These are phyloP conservation scores for Pleurotus djamor DNA, from an alignment of 768 basidiomycete genomes.

Conservation along the genomic window DNA sequence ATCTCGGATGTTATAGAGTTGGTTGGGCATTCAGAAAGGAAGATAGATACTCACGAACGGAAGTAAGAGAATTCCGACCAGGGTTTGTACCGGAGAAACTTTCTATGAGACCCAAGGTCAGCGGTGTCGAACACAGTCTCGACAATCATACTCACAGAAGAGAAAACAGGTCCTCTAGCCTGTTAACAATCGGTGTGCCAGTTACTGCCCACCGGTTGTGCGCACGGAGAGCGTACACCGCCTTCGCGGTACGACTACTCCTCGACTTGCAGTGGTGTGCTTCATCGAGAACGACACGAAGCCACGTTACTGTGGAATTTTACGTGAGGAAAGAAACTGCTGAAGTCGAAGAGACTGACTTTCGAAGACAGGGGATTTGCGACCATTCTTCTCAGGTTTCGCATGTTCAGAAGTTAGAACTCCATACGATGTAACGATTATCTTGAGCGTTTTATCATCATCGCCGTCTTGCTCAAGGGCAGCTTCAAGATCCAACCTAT, in stretches of 20 bases:
- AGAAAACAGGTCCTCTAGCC: constrained; percentile 88
- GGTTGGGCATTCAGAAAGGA: neutral
- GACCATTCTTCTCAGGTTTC: constrained; percentile 52
- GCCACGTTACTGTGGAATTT: constrained; percentile 62
- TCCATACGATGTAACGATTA: constrained; percentile 93
- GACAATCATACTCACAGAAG: constrained; percentile 46
- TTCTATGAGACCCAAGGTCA: constrained; percentile 36
- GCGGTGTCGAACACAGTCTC: no score
- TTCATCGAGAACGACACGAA: constrained; percentile 85
- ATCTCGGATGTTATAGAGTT: neutral
- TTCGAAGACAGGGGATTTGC: constrained; percentile 66
- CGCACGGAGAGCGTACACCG: constrained; percentile 82
- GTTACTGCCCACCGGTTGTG: constrained; percentile 89
- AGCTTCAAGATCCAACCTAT: constrained; percentile 69
- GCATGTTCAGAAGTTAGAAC: constrained; percentile 87
- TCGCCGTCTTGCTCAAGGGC: constrained; percentile 55
- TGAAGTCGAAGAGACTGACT: constrained; percentile 34
- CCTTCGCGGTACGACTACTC: constrained; percentile 81
- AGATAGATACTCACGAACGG: constrained; percentile 58
- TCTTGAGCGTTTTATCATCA: constrained; percentile 50
- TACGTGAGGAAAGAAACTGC: neutral
- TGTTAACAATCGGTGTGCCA: constrained; percentile 94
- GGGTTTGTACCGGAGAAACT: constrained; percentile 74
- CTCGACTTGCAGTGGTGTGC: constrained; percentile 95
- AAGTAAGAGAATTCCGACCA: constrained; percentile 89